A percentile compares a stretch with the other conserved stretches of the same genome.
These are phyloP conservation scores for Leucoagaricus sp. DNA, from an alignment of 1,284 basidiomycete species.

Conservation along the genomic window DNA sequence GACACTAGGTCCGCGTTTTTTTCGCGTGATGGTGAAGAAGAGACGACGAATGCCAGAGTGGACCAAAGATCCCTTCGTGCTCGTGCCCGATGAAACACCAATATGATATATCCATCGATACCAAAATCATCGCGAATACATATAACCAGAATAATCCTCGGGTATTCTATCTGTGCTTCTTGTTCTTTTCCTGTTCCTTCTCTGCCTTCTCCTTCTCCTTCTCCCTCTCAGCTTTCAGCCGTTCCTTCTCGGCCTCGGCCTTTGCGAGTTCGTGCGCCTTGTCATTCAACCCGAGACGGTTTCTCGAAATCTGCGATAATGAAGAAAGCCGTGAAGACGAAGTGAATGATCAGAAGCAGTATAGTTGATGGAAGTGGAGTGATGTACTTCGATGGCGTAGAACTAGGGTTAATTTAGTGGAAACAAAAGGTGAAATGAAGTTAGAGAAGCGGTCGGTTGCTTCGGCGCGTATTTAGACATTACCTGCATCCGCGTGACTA, in stretches of 20 bases:
- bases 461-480: not conserved
- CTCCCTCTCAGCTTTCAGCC: slow-evolving; percentile 38
- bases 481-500: slow-evolving; percentile 79
- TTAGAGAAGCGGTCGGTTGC: not conserved
- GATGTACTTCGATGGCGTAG: slow-evolving; percentile 22
- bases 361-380: not conserved
- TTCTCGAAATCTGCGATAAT: slow-evolving; percentile 79
- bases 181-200: slow-evolving; percentile 22
- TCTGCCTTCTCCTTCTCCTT: slow-evolving; percentile 28
- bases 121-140: not conserved
- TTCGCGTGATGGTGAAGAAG: no score
- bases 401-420: slow-evolving; percentile 12
- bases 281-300: slow-evolving; percentile 92
- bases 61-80: no score
- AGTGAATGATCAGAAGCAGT: not conserved
- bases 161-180: slow-evolving; percentile 15
- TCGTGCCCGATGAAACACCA: no score
- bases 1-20: not conserved
- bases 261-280: slow-evolving; percentile 83
- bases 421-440: not conserved
- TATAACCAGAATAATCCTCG: not conserved
- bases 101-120: not conserved
- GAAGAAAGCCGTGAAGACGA: not conserved
- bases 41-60: no score
- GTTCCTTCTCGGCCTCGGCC: slow-evolving; percentile 65